Conservation (phyloP, 768 basidiomycete genomes). For the Cystobasidium tubakii region DNA sequence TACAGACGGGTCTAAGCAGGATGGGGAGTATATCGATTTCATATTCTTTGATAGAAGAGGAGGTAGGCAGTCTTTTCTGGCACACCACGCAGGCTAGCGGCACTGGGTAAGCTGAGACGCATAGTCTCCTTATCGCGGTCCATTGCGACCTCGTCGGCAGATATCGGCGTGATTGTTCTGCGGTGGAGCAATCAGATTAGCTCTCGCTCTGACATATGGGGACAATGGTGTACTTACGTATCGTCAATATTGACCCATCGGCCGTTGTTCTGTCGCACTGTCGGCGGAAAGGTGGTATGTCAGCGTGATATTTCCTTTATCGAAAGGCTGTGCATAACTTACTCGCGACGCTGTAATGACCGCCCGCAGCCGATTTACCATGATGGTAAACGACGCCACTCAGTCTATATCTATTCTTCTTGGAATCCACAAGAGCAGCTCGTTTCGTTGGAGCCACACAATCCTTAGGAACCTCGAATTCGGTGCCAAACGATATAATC, state of each 20-base stretch:
- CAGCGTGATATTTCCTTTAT: neutral
- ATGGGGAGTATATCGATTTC: neutral
- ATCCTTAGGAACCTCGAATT: constrained; percentile 69
- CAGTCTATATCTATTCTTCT: constrained; percentile 58
- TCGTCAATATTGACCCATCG: constrained; percentile 94
- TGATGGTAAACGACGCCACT: constrained; percentile 80
- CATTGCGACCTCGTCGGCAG: constrained; percentile 35
- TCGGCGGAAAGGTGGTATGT: constrained; percentile 48
- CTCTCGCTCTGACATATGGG: neutral
- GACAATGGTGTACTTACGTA: constrained; percentile 52
- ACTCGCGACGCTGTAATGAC: constrained; percentile 90
- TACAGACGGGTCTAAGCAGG: neutral
- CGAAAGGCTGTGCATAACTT: constrained; percentile 20
- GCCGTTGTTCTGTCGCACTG: constrained; percentile 51
- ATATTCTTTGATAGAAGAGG: constrained; percentile 37
- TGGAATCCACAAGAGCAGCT: neutral
- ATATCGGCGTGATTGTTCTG: constrained; percentile 32
- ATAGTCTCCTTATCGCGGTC: constrained; percentile 35
- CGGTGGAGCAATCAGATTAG: neutral
- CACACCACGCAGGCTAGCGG: constrained; percentile 10
- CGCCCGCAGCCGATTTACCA: constrained; percentile 78
- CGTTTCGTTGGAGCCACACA: constrained; percentile 56
- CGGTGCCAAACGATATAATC: constrained; percentile 67
- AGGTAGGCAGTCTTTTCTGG: constrained; percentile 39
- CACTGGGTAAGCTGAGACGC: constrained; percentile 38